phyloP scores from a whole-genome alignment of 2,329 filamentous ascomycete genomes.

The Biscogniauxia marginata region DNA sequence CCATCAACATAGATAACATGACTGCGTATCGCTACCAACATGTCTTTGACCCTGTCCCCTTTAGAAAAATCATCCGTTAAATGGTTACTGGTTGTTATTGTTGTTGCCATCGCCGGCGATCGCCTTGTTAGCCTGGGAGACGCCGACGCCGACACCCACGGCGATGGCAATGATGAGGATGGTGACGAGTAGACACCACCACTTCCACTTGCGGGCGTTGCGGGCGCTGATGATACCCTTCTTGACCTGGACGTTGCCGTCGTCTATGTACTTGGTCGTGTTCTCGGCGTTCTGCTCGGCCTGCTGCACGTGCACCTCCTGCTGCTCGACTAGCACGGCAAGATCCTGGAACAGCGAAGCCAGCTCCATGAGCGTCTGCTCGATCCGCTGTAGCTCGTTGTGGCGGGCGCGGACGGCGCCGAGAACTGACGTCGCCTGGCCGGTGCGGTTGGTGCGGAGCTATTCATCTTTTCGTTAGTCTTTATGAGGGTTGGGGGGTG shows the following conservation, averaged over 20 bases:
- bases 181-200: conserved; percentile 69
- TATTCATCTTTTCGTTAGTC: conserved; percentile 34
- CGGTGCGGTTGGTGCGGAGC: conserved; percentile 73
- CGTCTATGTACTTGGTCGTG: conserved; percentile 64
- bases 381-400: conserved; percentile 79
- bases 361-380: conserved; percentile 70
- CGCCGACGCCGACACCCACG: conserved; percentile 46
- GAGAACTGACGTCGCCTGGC: conserved; percentile 70
- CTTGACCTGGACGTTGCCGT: conserved; percentile 68
- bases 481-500: neutral
- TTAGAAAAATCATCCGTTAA: neutral
- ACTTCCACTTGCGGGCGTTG: conserved; percentile 73
- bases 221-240: conserved; percentile 66
- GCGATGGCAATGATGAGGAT: conserved; percentile 57
- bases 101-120: neutral
- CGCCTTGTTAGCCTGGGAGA: conserved; percentile 9
- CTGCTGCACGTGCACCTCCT: conserved; percentile 62
- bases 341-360: conserved; percentile 71
- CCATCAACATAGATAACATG: neutral
- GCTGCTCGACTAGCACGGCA: conserved; percentile 69
- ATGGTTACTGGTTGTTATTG: too few relatives aligned
- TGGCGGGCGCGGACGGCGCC: conserved; percentile 79
- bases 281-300: conserved; percentile 65
- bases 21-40: neutral
- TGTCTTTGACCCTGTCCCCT: neutral